Evolutionary conservation across 805 yeast genomes (phyloP).

Genomic region (Candida nitratophila): DNA sequence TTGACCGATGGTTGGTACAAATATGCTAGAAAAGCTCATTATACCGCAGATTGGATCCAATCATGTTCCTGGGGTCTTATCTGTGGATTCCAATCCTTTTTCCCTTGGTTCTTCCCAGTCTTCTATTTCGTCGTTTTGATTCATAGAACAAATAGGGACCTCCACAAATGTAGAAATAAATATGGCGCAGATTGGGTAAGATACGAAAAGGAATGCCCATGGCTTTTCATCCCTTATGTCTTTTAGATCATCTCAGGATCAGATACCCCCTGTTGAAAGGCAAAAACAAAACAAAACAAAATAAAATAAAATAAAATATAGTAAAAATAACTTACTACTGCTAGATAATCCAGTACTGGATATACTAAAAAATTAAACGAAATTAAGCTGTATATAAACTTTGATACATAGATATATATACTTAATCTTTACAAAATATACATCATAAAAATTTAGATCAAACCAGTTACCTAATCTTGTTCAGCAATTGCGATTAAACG

Average conservation of each 20-base stretch:
- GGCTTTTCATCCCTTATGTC: slow-evolving; percentile 83
- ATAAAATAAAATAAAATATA: not conserved
- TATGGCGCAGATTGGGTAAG: slow-evolving; percentile 93
- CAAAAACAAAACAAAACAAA: not conserved
- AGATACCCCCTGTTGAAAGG: no score
- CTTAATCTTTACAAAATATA: not conserved
- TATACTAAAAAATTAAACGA: not conserved
- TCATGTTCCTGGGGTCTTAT: slow-evolving; percentile 86
- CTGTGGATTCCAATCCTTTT: slow-evolving; percentile 81
- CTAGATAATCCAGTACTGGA: no score
- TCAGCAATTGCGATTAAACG: slow-evolving; percentile 92
- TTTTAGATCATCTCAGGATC: no score
- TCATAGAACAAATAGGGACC: slow-evolving; percentile 88
- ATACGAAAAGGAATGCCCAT: slow-evolving; percentile 84
- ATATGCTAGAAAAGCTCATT: slow-evolving; percentile 89
- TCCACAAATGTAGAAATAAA: slow-evolving; percentile 73
- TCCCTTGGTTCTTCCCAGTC: slow-evolving; percentile 94
- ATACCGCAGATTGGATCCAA: slow-evolving; percentile 90
- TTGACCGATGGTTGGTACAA: slow-evolving; percentile 93
- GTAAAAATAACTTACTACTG: no score
- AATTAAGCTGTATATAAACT: no score
- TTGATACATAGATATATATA: not conserved
- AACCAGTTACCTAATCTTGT: slow-evolving; percentile 60
- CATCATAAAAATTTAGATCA: not conserved
- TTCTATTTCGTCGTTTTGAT: slow-evolving; percentile 82